These are phyloP conservation scores for Meyerozyma guilliermondii DNA, from an alignment of 1,139 yeast genomes.

Conservation along the genomic window DNA sequence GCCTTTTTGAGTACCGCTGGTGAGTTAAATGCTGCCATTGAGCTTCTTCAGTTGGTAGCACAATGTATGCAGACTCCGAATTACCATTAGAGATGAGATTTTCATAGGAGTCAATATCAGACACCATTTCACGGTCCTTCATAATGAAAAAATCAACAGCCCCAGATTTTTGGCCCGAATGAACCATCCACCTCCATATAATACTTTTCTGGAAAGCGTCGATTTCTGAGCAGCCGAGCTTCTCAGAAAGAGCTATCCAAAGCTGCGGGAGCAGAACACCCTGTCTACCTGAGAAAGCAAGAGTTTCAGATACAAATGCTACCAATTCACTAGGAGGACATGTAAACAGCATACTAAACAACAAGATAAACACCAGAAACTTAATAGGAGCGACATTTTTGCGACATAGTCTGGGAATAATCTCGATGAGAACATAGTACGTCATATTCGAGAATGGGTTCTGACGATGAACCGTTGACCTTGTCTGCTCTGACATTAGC, in stretches of 20 bases:
- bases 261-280: slow-evolving; percentile 27
- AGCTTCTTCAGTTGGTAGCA: slow-evolving; percentile 33
- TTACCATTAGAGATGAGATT: slow-evolving; percentile 16
- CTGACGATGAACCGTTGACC: slow-evolving; percentile 39
- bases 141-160: slow-evolving; percentile 16
- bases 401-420: slow-evolving; percentile 4
- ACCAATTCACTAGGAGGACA: slow-evolving; percentile 22
- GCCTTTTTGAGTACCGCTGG: slow-evolving; percentile 26
- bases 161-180: slow-evolving; percentile 13
- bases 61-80: slow-evolving; percentile 14
- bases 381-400: slow-evolving; percentile 6
- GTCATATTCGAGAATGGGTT: slow-evolving; percentile 17
- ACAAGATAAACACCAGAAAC: slow-evolving; percentile 10
- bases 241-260: slow-evolving; percentile 23
- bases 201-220: slow-evolving; percentile 34
- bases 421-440: neutral
- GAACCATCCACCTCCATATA: slow-evolving; percentile 40
- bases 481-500: slow-evolving; percentile 72
- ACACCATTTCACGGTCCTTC: slow-evolving; percentile 11
- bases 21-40: slow-evolving; percentile 42
- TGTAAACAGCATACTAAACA: slow-evolving; percentile 18
- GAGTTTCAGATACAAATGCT: slow-evolving; percentile 20
- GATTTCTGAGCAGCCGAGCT: slow-evolving; percentile 15
- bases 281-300: slow-evolving; percentile 33
- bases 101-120: slow-evolving; percentile 17